Evolutionary conservation across 306 rosid species (phyloP), one percentile per base, ranked within the genome.

Genomic region (Cucurbita maxima): DNA sequence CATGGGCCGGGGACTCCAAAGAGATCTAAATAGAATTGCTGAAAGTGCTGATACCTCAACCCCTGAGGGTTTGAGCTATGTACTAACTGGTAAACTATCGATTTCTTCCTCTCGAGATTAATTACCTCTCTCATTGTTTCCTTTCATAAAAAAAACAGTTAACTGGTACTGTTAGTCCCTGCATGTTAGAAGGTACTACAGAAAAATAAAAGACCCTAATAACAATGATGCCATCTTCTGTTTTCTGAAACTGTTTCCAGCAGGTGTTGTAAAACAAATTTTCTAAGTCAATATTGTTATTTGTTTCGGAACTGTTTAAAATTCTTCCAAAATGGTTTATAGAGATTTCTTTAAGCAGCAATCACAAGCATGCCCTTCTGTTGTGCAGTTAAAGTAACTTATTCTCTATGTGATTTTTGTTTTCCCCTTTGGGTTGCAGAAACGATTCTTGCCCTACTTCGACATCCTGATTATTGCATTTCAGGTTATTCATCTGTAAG

Each of bases 401-500:
- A 37, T 45, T 53, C 70, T 81, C 76, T 81, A 77, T 61, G 15
- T 57, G 25, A 30, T 61, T 75, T 40, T 59, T 75, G 18, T 10
- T 59, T 75, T 58, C 71, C 71, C 41, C 53, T 86, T 78, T 80
- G 70, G 51, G 36, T 79, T 77, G 72, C 90, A 94, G 99, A 91
- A 90, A 85, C 99, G 36, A 78, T 94, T n/a, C 81, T 91, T 40
- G 89, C 99, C 40, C 85, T 94, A 84, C 99, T 91, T 78, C 88
- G 95, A 47, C 96, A 94, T 81, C 97, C 97, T 41, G 97, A 89
- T 85, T 89, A 89, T 77, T 94, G 96, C 78, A 94, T 94, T 74
- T 94, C 99, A 0, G 97, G 91, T 71, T 89, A 91, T 62, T 87
- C 97, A 56, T 83, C 95, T 52, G 99, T 94, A 86, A 91, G 99